These are phyloP conservation scores for Thyridium curvatum DNA, from an alignment of 2,329 filamentous ascomycete species.

Conservation along the genomic window DNA sequence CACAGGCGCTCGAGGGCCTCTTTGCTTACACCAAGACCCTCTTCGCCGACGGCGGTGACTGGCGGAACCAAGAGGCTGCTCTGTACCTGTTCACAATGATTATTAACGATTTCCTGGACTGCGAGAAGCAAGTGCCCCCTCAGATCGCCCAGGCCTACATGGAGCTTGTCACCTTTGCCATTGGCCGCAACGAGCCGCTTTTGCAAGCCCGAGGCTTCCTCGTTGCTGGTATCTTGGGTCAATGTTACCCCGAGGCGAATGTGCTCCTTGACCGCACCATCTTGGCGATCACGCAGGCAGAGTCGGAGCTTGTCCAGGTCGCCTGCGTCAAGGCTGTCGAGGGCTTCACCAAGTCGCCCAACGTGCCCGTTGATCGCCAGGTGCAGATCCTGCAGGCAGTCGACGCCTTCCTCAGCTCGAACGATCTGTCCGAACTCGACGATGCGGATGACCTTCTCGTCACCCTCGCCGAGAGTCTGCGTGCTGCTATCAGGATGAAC, in stretches of 20 bases:
- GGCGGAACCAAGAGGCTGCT: conserved; percentile 68
- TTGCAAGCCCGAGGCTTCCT: conserved; percentile 83
- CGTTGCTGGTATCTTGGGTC: conserved; percentile 72
- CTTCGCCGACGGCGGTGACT: conserved; percentile 53
- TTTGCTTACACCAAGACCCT: conserved; percentile 69
- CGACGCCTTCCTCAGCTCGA: conserved; percentile 67
- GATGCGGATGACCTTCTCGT: conserved; percentile 91
- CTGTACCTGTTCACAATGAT: conserved; percentile 83
- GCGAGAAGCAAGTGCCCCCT: conserved; percentile 62
- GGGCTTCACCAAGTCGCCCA: conserved; percentile 49
- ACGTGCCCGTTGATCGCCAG: conserved; percentile 52
- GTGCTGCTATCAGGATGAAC: conserved; percentile 76
- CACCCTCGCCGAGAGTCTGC: conserved; percentile 79
- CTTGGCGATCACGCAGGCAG: conserved; percentile 66
- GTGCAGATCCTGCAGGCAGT: conserved; percentile 54
- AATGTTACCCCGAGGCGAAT: conserved; percentile 58
- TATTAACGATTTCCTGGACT: conserved; percentile 75
- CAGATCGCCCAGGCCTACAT: conserved; percentile 69
- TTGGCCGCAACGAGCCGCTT: conserved; percentile 63
- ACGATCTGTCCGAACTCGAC: conserved; percentile 76
- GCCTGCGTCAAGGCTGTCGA: conserved; percentile 85
- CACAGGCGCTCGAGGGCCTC: conserved; percentile 70
- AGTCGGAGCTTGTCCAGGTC: conserved; percentile 84
- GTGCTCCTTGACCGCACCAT: conserved; percentile 68
- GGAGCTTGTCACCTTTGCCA: conserved; percentile 72